phyloP scores from a whole-genome alignment of 2,329 filamentous ascomycete species.

The Aspergillus glaucus region DNA sequence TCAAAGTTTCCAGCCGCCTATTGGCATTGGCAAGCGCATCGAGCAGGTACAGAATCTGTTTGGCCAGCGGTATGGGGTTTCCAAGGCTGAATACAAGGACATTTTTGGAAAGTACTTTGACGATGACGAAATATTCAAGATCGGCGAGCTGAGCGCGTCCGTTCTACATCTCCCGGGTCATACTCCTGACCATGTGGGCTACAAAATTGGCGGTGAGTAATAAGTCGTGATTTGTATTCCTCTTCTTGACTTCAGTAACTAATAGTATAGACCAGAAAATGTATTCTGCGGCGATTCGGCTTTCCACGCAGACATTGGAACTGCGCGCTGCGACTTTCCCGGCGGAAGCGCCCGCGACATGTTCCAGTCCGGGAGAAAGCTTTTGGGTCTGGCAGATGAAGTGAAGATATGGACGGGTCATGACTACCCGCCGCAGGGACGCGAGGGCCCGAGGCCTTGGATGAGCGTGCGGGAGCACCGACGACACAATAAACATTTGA shows the following conservation, averaged over 20 bases:
- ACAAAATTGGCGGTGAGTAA: constrained; percentile 45
- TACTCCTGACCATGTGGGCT: constrained; percentile 59
- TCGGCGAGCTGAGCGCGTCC: constrained; percentile 45
- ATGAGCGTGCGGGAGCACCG: constrained; percentile 45
- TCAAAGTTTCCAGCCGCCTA: constrained; percentile 36
- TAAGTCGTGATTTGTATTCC: background rate
- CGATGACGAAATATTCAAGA: constrained; percentile 50
- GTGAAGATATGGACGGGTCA: constrained; percentile 51
- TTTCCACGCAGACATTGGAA: constrained; percentile 49
- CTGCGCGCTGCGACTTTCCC: constrained; percentile 51
- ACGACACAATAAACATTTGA: constrained; percentile 45
- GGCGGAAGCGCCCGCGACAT: constrained; percentile 43
- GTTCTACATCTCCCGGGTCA: constrained; percentile 58
- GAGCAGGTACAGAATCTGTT: constrained; percentile 49
- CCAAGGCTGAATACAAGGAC: constrained; percentile 36
- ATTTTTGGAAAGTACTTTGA: constrained; percentile 52
- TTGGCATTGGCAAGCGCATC: constrained; percentile 56
- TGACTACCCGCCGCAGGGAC: constrained; percentile 44
- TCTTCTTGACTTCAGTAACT: background rate
- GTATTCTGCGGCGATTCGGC: constrained; percentile 51
- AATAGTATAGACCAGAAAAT: constrained; percentile 27
- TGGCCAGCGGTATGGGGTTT: constrained; percentile 45
- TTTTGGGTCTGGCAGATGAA: constrained; percentile 40
- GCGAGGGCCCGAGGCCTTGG: constrained; percentile 33
- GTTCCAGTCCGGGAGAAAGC: constrained; percentile 39